These are phyloP conservation scores for Antitrichia curtipendula DNA, from an alignment of 225 moss, liverwort and hornwort genomes.

Conservation along the genomic window DNA sequence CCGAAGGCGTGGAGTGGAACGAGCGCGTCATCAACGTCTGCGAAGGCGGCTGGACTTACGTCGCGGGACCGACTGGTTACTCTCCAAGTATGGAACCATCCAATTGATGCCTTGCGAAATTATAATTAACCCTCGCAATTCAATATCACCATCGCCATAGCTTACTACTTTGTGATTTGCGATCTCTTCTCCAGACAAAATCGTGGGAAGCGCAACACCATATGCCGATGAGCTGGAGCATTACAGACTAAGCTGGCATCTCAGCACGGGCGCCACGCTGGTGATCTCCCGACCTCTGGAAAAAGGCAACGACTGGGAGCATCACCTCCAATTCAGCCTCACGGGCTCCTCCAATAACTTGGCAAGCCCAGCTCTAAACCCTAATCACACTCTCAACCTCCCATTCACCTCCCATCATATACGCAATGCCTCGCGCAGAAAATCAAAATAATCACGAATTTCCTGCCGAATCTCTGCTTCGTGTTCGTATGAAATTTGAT, in stretches of 20 bases:
- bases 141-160: not conserved
- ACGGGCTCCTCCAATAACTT: conserved; percentile 45
- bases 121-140: not conserved
- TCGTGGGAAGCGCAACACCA: conserved; percentile 65
- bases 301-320: conserved; percentile 59
- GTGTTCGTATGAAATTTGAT: not conserved
- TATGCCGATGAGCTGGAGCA: conserved; percentile 72
- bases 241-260: conserved; percentile 72
- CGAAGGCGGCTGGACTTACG: conserved; percentile 73
- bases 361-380: conserved; percentile 9
- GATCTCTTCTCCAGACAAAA: conserved; percentile 8
- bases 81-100: conserved; percentile 36
- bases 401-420: not conserved
- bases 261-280: conserved; percentile 52
- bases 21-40: conserved; percentile 70
- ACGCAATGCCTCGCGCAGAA: not conserved
- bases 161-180: not conserved
- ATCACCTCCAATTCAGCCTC: conserved; percentile 51
- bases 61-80: conserved; percentile 51
- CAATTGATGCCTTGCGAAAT: no score
- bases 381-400: not conserved
- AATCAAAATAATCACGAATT: not conserved
- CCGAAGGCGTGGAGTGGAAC: conserved; percentile 89
- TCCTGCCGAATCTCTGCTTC: not conserved
- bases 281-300: conserved; percentile 63